Conservation (phyloP, 1,284 basidiomycete species). For the Fomes fomentarius region DNA sequence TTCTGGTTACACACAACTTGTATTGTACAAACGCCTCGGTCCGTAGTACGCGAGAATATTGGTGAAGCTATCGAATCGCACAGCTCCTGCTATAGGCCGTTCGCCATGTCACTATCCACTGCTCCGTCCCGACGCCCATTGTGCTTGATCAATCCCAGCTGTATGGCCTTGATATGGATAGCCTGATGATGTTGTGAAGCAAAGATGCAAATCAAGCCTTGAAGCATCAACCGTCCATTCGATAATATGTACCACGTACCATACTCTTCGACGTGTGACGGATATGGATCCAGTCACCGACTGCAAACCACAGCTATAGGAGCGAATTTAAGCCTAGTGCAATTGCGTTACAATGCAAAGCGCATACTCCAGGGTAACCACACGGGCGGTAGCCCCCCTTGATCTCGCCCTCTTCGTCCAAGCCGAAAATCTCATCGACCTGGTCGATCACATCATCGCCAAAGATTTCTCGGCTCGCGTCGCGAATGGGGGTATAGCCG, state of each 20-base stretch:
- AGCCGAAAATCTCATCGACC: slow-evolving; percentile 52
- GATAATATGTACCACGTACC: no score
- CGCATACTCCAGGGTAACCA: slow-evolving; percentile 36
- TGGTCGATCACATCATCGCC: slow-evolving; percentile 49
- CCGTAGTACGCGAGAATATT: no score
- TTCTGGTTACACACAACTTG: background rate
- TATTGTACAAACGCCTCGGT: no score
- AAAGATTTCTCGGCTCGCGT: slow-evolving; percentile 38
- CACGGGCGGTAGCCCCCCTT: slow-evolving; percentile 39
- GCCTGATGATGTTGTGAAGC: no score
- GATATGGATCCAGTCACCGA: background rate
- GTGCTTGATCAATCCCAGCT: background rate
- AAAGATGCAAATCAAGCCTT: background rate
- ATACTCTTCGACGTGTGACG: background rate
- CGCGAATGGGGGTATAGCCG: slow-evolving; percentile 14
- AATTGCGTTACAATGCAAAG: no score
- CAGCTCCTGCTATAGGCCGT: no score
- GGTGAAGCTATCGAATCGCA: no score
- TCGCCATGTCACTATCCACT: background rate
- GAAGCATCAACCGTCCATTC: no score
- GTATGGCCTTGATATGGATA: slow-evolving; percentile 3
- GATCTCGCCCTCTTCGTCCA: slow-evolving; percentile 57
- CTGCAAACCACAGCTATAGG: slow-evolving; percentile 4
- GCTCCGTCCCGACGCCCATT: background rate
- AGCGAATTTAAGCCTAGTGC: background rate